Evolutionary conservation across 2,329 filamentous ascomycete genomes (phyloP).

Genomic region (Diplocarpon rosae): DNA sequence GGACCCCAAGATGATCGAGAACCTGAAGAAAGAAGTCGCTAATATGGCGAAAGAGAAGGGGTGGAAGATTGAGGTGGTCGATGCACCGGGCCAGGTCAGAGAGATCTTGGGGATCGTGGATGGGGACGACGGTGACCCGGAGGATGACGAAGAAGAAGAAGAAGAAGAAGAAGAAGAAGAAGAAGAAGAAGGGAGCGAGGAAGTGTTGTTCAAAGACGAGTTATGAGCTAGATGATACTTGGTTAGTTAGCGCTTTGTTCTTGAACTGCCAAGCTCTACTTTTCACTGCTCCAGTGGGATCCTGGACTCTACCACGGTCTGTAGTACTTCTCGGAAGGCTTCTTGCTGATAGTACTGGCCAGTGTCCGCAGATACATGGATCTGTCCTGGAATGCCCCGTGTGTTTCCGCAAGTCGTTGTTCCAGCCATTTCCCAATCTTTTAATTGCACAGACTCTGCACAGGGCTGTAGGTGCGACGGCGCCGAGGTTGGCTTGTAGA

Average conservation of each 20-base stretch:
- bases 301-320: too few relatives aligned
- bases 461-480: too few relatives aligned
- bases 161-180: slow-evolving; percentile 25
- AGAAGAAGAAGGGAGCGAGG: slow-evolving; percentile 38
- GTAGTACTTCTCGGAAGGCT: too few relatives aligned
- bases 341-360: too few relatives aligned
- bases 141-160: slow-evolving; percentile 31
- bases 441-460: too few relatives aligned
- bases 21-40: slow-evolving; percentile 57
- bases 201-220: slow-evolving; percentile 41
- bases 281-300: too few relatives aligned
- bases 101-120: slow-evolving; percentile 61
- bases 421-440: too few relatives aligned
- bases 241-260: background rate
- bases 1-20: slow-evolving; percentile 51
- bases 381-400: too few relatives aligned
- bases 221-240: slow-evolving; percentile 26
- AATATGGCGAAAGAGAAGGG: slow-evolving; percentile 57
- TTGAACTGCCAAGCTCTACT: too few relatives aligned
- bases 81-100: slow-evolving; percentile 46
- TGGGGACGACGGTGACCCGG: slow-evolving; percentile 36
- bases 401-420: too few relatives aligned
- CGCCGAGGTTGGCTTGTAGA: too few relatives aligned
- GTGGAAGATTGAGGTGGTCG: slow-evolving; percentile 74
- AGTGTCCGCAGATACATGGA: too few relatives aligned